phyloP scores from a whole-genome alignment of 2,329 filamentous ascomycete species.

The Sporothrix pallida region DNA sequence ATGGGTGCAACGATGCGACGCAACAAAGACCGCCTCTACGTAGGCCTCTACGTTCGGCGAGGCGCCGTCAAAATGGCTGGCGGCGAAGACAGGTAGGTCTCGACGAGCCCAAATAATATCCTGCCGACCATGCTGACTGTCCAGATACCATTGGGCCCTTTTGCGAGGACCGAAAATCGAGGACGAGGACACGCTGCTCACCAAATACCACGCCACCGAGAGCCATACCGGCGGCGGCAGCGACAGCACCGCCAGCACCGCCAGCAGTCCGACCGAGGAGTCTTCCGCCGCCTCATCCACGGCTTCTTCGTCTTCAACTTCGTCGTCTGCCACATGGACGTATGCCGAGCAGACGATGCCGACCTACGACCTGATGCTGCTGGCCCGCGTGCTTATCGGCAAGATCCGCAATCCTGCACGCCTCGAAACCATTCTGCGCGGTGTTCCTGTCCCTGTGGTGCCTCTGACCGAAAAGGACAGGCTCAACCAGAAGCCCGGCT shows the following conservation, averaged over 20 bases:
- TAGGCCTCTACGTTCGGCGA: slow-evolving; percentile 27
- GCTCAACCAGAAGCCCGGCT: neutral
- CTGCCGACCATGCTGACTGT: neutral
- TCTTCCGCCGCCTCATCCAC: neutral
- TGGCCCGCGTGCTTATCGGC: slow-evolving; percentile 27
- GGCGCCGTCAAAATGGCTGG: slow-evolving; percentile 14
- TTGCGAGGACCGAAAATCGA: slow-evolving; percentile 29
- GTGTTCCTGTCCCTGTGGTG: neutral
- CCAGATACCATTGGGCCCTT: slow-evolving; percentile 29
- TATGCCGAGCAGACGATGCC: slow-evolving; percentile 23
- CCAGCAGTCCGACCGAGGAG: neutral
- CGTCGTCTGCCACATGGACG: neutral
- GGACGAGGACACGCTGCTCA: slow-evolving; percentile 17
- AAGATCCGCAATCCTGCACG: slow-evolving; percentile 18
- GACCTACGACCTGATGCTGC: slow-evolving; percentile 21
- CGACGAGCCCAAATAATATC: neutral
- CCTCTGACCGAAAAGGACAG: neutral
- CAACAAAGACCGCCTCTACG: slow-evolving; percentile 30
- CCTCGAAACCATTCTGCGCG: slow-evolving; percentile 21
- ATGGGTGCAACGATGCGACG: slow-evolving; percentile 23
- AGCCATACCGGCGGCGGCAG: neutral
- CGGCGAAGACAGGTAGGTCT: slow-evolving; percentile 14
- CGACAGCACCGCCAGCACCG: slow-evolving; percentile 7
- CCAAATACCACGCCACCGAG: slow-evolving; percentile 29
- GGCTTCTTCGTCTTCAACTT: neutral